Evolutionary conservation across 306 rosid species (phyloP).

Genomic region (Prunus armeniaca): DNA sequence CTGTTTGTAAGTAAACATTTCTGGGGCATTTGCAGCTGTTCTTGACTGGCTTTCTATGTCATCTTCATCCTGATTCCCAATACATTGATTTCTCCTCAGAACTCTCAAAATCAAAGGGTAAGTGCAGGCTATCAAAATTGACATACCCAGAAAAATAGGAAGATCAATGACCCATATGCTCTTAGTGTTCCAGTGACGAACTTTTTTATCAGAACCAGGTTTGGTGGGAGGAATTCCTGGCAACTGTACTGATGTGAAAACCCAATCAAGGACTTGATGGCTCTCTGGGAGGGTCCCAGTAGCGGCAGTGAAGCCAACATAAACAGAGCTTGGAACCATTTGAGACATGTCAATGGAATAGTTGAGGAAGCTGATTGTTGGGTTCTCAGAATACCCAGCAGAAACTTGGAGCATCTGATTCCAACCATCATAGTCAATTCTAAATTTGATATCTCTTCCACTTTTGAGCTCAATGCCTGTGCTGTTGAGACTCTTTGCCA

Average conservation of each 20-base stretch:
- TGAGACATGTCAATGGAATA: constrained; percentile 30
- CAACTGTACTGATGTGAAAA: constrained; percentile 48
- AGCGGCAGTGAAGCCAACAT: constrained; percentile 59
- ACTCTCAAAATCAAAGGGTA: constrained; percentile 24
- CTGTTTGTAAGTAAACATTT: constrained; percentile 40
- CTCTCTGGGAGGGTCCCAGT: constrained; percentile 38
- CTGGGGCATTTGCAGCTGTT: constrained; percentile 37
- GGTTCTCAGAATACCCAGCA: constrained; percentile 30
- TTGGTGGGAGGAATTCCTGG: constrained; percentile 21
- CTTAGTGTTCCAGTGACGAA: constrained; percentile 16
- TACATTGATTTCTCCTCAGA: constrained; percentile 22
- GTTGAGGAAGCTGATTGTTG: constrained; percentile 36
- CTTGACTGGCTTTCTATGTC: constrained; percentile 40
- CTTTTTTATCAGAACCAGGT: background rate
- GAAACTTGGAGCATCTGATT: constrained; percentile 32
- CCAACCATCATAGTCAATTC: constrained; percentile 50
- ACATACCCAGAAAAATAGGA: constrained; percentile 24
- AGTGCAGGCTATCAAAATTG: background rate
- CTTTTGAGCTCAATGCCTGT: constrained; percentile 44
- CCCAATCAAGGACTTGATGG: constrained; percentile 47
- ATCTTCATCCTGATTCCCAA: constrained; percentile 4
- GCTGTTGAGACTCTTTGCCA: constrained; percentile 32
- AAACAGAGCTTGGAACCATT: constrained; percentile 37
- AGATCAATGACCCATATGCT: constrained; percentile 19
- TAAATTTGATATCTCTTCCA: constrained; percentile 43